These are phyloP conservation scores for Penicillium odoratum DNA, from an alignment of 495 filamentous ascomycete genomes.

Conservation along the genomic window DNA sequence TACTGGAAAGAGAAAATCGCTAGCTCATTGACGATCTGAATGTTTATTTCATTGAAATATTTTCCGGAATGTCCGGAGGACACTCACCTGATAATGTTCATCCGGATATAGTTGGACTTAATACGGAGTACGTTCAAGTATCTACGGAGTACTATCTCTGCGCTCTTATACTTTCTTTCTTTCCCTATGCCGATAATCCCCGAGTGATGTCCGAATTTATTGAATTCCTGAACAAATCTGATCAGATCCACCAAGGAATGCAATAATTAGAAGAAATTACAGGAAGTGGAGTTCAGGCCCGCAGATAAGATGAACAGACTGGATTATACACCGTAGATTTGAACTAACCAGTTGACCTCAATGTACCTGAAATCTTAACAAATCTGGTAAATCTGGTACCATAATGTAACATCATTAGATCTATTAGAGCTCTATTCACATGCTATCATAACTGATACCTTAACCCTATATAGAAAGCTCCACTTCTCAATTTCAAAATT, in stretches of 20 bases:
- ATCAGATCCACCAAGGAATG: background rate
- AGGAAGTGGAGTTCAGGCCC: background rate
- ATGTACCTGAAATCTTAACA: background rate
- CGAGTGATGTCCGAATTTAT: slow-evolving; percentile 11
- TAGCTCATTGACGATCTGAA: no score
- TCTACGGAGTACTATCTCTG: no score
- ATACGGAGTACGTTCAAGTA: no score
- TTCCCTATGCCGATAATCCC: background rate
- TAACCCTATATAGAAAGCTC: background rate
- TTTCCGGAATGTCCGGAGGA: no score
- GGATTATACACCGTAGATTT: slow-evolving; percentile 20
- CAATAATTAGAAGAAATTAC: background rate
- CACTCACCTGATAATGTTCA: no score
- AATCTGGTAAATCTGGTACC: background rate
- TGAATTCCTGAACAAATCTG: background rate
- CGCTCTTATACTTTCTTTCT: no score
- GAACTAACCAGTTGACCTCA: background rate
- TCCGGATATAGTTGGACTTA: no score
- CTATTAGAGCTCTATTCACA: no score
- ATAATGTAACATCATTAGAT: background rate
- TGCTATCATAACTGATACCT: background rate
- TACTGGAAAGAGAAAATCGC: no score
- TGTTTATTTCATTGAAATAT: no score
- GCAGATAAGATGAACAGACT: slow-evolving; percentile 23
- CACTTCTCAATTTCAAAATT: background rate